A percentile compares a stretch with the other conserved stretches of the same genome.
Evolutionary conservation across 2,329 filamentous ascomycete species (phyloP).

Genomic region (Sclerotinia sclerotiorum): DNA sequence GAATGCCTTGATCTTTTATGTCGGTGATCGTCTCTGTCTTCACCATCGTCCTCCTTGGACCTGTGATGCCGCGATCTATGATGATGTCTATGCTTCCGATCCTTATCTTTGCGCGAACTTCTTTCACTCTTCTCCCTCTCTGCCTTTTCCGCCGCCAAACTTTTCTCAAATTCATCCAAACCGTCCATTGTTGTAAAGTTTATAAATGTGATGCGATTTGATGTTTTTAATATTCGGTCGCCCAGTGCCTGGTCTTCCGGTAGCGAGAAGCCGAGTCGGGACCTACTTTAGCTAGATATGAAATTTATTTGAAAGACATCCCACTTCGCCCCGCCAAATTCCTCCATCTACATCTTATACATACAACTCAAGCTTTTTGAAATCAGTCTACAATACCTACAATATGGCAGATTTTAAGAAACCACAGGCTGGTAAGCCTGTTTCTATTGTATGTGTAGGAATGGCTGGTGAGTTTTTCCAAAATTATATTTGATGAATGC

Average conservation of each 20-base stretch:
- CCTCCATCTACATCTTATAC: constrained; percentile 10
- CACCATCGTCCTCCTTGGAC: constrained; percentile 35
- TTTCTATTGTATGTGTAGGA: constrained; percentile 88
- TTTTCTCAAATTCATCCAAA: constrained; percentile 75
- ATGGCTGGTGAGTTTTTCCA: constrained; percentile 72
- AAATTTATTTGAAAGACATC: constrained; percentile 29
- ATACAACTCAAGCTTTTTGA: constrained; percentile 5
- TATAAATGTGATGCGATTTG: constrained; percentile 15
- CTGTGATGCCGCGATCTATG: constrained; percentile 36
- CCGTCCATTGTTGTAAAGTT: constrained; percentile 47
- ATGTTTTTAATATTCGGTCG: constrained; percentile 14
- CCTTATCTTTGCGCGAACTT: constrained; percentile 46
- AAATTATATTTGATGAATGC: not conserved
- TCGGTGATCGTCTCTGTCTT: constrained; percentile 49
- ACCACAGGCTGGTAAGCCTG: constrained; percentile 50
- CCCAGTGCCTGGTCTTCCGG: not conserved
- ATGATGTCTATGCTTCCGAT: constrained; percentile 42
- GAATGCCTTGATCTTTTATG: constrained; percentile 60
- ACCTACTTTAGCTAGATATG: constrained; percentile 22
- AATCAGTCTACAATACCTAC: constrained; percentile 5
- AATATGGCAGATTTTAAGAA: constrained; percentile 45
- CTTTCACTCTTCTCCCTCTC: constrained; percentile 51
- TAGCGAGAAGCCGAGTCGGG: constrained; percentile 18
- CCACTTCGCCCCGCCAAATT: constrained; percentile 34
- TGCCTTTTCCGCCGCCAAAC: constrained; percentile 65